Conservation (phyloP, 306 rosid genomes). For the Acacia melanoxylon region DNA sequence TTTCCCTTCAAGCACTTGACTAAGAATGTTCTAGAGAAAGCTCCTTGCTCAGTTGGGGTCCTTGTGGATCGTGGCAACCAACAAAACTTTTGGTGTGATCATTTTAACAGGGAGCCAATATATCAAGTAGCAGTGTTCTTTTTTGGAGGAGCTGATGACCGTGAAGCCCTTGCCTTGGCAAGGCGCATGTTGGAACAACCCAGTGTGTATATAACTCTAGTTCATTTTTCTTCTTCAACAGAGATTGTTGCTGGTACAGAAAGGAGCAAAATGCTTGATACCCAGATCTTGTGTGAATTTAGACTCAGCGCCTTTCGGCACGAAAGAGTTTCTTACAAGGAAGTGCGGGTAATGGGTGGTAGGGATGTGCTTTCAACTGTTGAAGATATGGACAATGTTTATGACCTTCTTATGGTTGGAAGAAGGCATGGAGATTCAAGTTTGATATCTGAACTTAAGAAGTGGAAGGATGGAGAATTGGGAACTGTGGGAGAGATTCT, state of each 20-base stretch:
- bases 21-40: slow-evolving; percentile 65
- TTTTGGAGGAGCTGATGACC: slow-evolving; percentile 77
- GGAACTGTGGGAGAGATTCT: slow-evolving; percentile 65
- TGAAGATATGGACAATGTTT: slow-evolving; percentile 38
- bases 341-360: slow-evolving; percentile 30
- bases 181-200: slow-evolving; percentile 53
- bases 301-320: slow-evolving; percentile 54
- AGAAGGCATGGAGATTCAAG: slow-evolving; percentile 55
- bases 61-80: slow-evolving; percentile 59
- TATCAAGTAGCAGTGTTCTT: slow-evolving; percentile 54
- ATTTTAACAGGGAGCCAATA: neutral
- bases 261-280: slow-evolving; percentile 58
- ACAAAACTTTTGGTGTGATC: slow-evolving; percentile 31
- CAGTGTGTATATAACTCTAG: slow-evolving; percentile 46
- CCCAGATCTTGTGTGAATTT: slow-evolving; percentile 50
- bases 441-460: slow-evolving; percentile 46
- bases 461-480: slow-evolving; percentile 52
- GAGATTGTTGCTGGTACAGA: slow-evolving; percentile 52
- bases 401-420: slow-evolving; percentile 68
- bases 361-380: slow-evolving; percentile 39
- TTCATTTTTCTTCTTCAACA: slow-evolving; percentile 41
- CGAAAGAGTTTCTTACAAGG: slow-evolving; percentile 49
- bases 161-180: slow-evolving; percentile 62
- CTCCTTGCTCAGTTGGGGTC: slow-evolving; percentile 83
- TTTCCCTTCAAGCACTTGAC: slow-evolving; percentile 45